A percentile compares a stretch with the other conserved stretches of the same genome.
Evolutionary conservation across 2,329 filamentous ascomycete species (phyloP).

Genomic region (Talaromyces sp.): DNA sequence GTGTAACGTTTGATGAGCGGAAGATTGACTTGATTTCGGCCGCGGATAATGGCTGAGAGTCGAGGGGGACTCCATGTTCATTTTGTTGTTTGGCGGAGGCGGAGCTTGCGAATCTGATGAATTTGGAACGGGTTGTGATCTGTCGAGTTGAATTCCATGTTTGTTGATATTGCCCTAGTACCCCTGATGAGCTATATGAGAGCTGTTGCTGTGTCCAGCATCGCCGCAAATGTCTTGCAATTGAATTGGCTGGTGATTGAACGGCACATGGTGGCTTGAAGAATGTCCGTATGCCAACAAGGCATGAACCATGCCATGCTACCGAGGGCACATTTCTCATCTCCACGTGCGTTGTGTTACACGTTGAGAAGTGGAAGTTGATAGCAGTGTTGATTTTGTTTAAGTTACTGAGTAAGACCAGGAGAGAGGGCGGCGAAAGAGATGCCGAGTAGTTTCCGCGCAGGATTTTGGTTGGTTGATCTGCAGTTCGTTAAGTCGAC

Average conservation of each 20-base stretch:
- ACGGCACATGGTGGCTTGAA: conserved; percentile 17
- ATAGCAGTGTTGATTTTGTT: background rate
- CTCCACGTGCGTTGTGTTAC: conserved; percentile 18
- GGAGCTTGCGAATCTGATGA: conserved; percentile 9
- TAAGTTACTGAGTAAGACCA: background rate
- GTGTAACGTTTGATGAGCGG: conserved; percentile 25
- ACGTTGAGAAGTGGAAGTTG: conserved; percentile 1
- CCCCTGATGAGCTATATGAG: conserved; percentile 6
- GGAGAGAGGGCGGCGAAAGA: conserved; percentile 1
- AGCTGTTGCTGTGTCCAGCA: conserved; percentile 1
- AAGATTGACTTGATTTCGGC: conserved; percentile 34
- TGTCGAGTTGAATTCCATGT: background rate
- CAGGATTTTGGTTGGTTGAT: conserved; percentile 1
- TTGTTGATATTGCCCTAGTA: background rate
- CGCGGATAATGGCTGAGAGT: conserved; percentile 28
- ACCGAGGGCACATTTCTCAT: conserved; percentile 41
- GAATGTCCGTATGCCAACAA: conserved; percentile 26
- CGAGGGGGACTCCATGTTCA: conserved; percentile 26
- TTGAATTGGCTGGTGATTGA: conserved; percentile 8
- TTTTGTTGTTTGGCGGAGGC: background rate
- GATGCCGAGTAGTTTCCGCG: conserved; percentile 4
- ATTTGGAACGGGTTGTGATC: background rate
- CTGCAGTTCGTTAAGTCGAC: background rate
- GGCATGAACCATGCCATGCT: conserved; percentile 39
- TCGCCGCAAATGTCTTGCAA: conserved; percentile 11